These are phyloP conservation scores for Potentilla sterilis DNA, from an alignment of 306 rosid species.

Conservation along the genomic window DNA sequence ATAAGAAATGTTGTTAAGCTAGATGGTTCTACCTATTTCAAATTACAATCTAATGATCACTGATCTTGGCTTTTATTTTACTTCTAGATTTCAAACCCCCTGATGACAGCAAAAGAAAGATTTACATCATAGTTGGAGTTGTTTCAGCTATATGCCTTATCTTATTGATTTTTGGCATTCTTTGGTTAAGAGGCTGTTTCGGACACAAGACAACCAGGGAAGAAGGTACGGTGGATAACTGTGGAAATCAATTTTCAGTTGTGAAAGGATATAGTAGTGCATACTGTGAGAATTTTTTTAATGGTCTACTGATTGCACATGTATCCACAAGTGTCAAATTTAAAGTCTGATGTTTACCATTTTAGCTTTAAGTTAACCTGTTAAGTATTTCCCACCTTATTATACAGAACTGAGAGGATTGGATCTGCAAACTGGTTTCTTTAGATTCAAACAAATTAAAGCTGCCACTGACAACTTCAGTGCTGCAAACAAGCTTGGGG, in stretches of 20 bases:
- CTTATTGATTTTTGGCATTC: slow-evolving; percentile 14
- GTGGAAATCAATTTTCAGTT: background rate
- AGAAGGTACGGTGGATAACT: slow-evolving; percentile 19
- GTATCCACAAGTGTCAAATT: background rate
- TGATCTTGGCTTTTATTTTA: background rate
- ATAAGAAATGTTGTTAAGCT: background rate
- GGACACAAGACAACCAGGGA: slow-evolving; percentile 21
- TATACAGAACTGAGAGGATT: slow-evolving; percentile 20
- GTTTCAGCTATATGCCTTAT: slow-evolving; percentile 10
- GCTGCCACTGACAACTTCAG: background rate
- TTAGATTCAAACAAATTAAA: slow-evolving; percentile 43
- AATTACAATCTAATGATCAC: background rate
- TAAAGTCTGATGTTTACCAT: background rate
- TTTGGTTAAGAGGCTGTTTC: slow-evolving; percentile 26
- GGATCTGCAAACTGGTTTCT: slow-evolving; percentile 34
- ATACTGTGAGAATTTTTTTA: background rate
- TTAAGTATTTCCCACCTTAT: background rate
- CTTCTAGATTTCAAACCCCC: slow-evolving; percentile 29
- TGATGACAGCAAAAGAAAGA: background rate
- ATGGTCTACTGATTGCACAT: background rate
- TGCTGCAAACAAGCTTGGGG: slow-evolving; percentile 16
- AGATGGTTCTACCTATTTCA: too few species aligned
- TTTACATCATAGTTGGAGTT: slow-evolving; percentile 19
- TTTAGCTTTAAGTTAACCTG: background rate
- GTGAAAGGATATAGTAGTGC: slow-evolving; percentile 20